A percentile compares a stretch with the other conserved stretches of the same genome.
These are phyloP conservation scores for Lyophyllum semitale DNA, from an alignment of 768 basidiomycete genomes.

Conservation along the genomic window DNA sequence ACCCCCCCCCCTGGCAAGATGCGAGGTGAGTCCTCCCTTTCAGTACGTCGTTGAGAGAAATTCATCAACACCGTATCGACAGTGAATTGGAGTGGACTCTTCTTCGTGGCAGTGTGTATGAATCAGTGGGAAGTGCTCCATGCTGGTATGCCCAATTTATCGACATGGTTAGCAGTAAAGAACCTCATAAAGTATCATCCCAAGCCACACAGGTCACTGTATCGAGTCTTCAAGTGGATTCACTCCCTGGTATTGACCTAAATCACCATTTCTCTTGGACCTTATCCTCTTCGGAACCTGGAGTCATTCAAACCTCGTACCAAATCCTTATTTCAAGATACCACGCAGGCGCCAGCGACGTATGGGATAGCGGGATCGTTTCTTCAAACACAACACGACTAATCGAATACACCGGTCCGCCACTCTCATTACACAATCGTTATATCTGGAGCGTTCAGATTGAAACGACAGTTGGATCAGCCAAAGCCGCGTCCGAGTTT, in stretches of 20 bases:
- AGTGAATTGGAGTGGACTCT: not conserved
- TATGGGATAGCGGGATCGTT: conserved; percentile 25
- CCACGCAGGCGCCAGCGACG: not conserved
- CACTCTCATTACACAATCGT: conserved; percentile 19
- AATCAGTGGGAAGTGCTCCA: not conserved
- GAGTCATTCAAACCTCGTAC: conserved; percentile 23
- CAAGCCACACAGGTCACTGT: not conserved
- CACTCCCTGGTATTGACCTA: not conserved
- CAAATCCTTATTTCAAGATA: conserved; percentile 19
- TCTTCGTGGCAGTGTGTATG: not conserved
- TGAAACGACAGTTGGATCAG: conserved; percentile 16
- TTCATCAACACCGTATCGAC: too few relatives aligned
- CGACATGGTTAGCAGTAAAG: not conserved
- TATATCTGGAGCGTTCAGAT: conserved; percentile 27
- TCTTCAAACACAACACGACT: conserved; percentile 17
- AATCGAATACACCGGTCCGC: conserved; percentile 22
- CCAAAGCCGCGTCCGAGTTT: conserved; percentile 21
- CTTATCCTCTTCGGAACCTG: conserved; percentile 13
- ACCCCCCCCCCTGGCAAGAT: too few relatives aligned
- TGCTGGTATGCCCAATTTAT: not conserved
- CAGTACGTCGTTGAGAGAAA: too few relatives aligned
- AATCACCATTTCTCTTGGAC: conserved; percentile 26
- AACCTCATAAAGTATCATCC: not conserved
- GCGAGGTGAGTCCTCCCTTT: too few relatives aligned
- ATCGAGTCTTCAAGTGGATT: not conserved